Percentiles rank a stretch among this genome's conserved stretches.
Conservation (phyloP, 805 yeast species). For the Candida hungchunana region DNA sequence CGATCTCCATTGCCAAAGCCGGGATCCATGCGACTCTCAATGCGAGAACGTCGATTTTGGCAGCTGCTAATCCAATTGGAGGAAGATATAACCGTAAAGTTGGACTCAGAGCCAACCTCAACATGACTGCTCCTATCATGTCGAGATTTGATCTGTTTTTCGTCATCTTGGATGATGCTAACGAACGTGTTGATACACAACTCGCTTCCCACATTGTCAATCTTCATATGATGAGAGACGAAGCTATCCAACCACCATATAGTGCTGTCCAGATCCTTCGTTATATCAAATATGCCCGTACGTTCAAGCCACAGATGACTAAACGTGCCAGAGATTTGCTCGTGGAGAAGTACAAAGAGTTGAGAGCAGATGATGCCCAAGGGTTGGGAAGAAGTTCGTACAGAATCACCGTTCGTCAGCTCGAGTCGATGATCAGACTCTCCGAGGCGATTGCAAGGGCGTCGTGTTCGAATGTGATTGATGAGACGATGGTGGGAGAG, state of each 20-base stretch:
- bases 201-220: slow-evolving; percentile 91
- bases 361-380: slow-evolving; percentile 86
- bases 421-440: slow-evolving; percentile 88
- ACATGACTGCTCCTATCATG: slow-evolving; percentile 98
- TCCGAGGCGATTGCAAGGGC: slow-evolving; percentile 97
- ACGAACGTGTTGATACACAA: slow-evolving; percentile 83
- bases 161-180: slow-evolving; percentile 91
- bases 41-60: slow-evolving; percentile 93
- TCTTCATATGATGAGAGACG: slow-evolving; percentile 86
- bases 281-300: slow-evolving; percentile 86
- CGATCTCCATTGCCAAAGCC: slow-evolving; percentile 96
- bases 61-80: slow-evolving; percentile 99
- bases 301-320: slow-evolving; percentile 87
- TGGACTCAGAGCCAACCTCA: slow-evolving; percentile 79
- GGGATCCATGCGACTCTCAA: slow-evolving; percentile 97
- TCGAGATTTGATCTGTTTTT: slow-evolving; percentile 95
- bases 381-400: slow-evolving; percentile 83
- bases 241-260: slow-evolving; percentile 85
- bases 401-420: slow-evolving; percentile 93
- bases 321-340: slow-evolving; percentile 73
- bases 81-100: slow-evolving; percentile 90
- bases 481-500: slow-evolving; percentile 85
- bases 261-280: slow-evolving; percentile 83
- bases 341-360: slow-evolving; percentile 76
- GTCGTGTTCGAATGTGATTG: slow-evolving; percentile 63